Evolutionary conservation across 352 stramenopile genomes (phyloP), one percentile per base, ranked within the genome.

Genomic region (Globisporangium barbulae): DNA sequence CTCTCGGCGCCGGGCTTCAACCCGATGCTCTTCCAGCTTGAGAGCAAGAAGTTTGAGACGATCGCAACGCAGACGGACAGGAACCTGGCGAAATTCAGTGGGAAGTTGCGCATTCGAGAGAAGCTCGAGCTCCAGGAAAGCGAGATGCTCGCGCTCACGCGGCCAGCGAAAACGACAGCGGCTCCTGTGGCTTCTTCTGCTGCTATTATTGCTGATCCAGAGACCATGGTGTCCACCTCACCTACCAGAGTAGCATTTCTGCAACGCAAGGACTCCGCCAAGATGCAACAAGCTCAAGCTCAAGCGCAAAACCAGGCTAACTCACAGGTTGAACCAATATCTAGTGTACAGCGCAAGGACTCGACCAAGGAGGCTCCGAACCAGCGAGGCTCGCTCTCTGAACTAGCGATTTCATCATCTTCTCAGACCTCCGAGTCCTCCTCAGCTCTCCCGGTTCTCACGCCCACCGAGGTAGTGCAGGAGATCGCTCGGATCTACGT

Each of bases 401-500:
- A 41, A 41, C 35, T 9, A 41, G 6, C 35, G 35, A 41, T 17
- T 17, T 41, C 35, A 15, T 41, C 35, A 17, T 5, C 35, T 41
- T 41, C 19, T 22, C 42, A 48, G 30, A 8, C 17, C 7, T 8
- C 49, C 3, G 28, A 55, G 15, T 55, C 49, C 0, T 12, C 9
- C 21, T 15, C 45, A 8, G 15, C 6, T 13, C 19, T 64, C 2
- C 41, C 44, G 2, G 4, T 59, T 5, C 54, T 75, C 28, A 69
- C 67, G 5, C 66, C 64, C 25, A 58, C 64, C 8, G 65, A 86
- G 45, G 72, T 90, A 4, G 25, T 84, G 5, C 71, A 72, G 33
- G 81, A 90, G 50, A 89, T 91, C 39, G 72, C 78, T 10, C 79
- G 80, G 19, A 21, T 93, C 13, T 93, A 90, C 50, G 54, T 83